Evolutionary conservation across 1,284 basidiomycete genomes (phyloP), one percentile per base, ranked within the genome.

Genomic region (Tilletia setariae): DNA sequence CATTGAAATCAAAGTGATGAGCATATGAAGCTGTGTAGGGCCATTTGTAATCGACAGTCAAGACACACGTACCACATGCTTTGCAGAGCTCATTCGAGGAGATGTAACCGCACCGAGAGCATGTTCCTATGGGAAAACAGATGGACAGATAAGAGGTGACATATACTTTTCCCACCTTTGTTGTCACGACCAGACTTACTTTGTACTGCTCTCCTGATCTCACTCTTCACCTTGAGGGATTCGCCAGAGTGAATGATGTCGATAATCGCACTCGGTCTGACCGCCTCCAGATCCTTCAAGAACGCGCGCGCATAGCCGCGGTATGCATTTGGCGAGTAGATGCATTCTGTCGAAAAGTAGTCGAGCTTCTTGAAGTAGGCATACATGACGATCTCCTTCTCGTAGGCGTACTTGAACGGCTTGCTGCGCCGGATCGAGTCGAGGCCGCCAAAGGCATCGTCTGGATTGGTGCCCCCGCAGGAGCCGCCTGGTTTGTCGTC

Each of bases 361-460:
- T 97, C 94, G 43, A 99, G 87, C 84, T 84, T 84, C 78, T 96
- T 97, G 85, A 97, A 97, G 84, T 97, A 97, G 11, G 94, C 94
- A 82, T 97, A 96, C 94, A 99, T 97, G 73, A 99, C 95, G 59
- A 99, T 98, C 84, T 99, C 95, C 85, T 99, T 99, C 85, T 99
- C 96, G 81, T 98, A 98, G 0, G 94, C 91, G 79, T 98, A 85
- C 84, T 98, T 98, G 87, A 99, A 98, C 2, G 95, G 95, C 84
- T 99, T 99, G 70, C 92, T 94, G 61, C 96, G 88, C 83, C 90
- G 92, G 82, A 98, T 98, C 25, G 23, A 19, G 56, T 61, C 56
- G 32, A 61, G 56, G 28, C 56, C 56, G 15, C 56, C 56, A 30
- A 8, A 11, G 28, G 0, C 93, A 95, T 79, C 94, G 92, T 82